Conservation (phyloP, 139 green algal species). For the Raphidocelis subcapitata region DNA sequence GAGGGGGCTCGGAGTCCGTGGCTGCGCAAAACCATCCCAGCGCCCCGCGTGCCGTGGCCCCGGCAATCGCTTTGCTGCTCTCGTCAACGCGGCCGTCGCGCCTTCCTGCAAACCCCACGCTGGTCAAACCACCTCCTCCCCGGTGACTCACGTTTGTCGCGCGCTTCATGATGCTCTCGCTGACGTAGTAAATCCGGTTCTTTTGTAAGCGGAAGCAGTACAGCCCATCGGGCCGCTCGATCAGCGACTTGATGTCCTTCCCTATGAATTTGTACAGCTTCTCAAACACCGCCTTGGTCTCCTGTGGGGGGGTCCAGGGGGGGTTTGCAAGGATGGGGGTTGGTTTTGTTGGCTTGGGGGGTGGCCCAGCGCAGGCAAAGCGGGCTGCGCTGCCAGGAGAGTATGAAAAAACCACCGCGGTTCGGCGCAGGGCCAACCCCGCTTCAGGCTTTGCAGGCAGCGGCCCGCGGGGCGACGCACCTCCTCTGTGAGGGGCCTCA, state of each 20-base stretch:
- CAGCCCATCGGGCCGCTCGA: slow-evolving; percentile 79
- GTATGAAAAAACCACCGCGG: no score
- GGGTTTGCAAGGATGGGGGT: no score
- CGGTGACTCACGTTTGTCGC: slow-evolving; percentile 82
- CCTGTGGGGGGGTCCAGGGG: slow-evolving; percentile 40
- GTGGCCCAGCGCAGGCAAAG: no score
- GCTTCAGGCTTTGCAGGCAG: not conserved
- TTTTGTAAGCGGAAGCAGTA: slow-evolving; percentile 93
- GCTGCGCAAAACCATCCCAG: no score
- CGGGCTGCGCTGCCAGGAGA: no score
- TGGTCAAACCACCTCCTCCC: no score
- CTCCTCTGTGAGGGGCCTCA: slow-evolving; percentile 66
- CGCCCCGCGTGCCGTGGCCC: no score
- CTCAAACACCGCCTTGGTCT: slow-evolving; percentile 96
- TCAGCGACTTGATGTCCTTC: slow-evolving; percentile 93
- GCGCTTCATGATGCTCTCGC: slow-evolving; percentile 87
- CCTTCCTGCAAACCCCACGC: no score
- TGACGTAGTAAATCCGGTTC: slow-evolving; percentile 96
- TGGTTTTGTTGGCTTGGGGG: no score
- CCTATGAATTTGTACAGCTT: slow-evolving; percentile 99
- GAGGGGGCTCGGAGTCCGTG: no score
- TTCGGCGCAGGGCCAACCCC: not conserved
- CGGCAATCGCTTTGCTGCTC: no score
- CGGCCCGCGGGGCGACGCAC: slow-evolving; percentile 6
- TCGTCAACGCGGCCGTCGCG: no score